phyloP scores from a whole-genome alignment of 805 yeast genomes.

The Lipomyces oligophaga region DNA sequence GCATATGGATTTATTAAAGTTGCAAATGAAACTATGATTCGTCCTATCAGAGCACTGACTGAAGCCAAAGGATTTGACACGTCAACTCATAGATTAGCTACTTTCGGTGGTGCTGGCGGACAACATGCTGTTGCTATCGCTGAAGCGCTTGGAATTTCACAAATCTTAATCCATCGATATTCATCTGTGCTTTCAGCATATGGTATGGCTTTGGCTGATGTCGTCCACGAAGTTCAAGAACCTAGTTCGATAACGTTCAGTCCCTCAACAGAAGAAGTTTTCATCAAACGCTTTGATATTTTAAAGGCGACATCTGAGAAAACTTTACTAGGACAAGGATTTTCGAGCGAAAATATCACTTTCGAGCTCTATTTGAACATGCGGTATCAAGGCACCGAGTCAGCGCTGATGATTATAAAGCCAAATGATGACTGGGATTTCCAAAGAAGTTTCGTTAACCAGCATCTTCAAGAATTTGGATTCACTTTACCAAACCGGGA shows the following conservation, averaged over 20 bases:
- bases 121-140: conserved; percentile 84
- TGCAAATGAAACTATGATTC: conserved; percentile 86
- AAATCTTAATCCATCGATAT: conserved; percentile 71
- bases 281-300: conserved; percentile 46
- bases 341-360: conserved; percentile 43
- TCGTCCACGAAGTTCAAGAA: conserved; percentile 72
- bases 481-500: conserved; percentile 53
- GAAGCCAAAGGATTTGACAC: conserved; percentile 77
- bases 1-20: conserved; percentile 79
- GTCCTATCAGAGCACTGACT: conserved; percentile 79
- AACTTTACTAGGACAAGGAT: conserved; percentile 53
- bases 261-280: conserved; percentile 33
- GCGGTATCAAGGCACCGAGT: conserved; percentile 86
- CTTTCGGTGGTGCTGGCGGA: conserved; percentile 94
- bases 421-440: conserved; percentile 38
- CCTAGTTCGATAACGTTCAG: conserved; percentile 54
- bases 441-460: conserved; percentile 46
- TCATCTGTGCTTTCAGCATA: conserved; percentile 83
- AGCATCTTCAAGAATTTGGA: conserved; percentile 71
- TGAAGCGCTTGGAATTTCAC: conserved; percentile 59
- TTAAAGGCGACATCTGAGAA: conserved; percentile 45
- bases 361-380: conserved; percentile 68
- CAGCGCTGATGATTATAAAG: conserved; percentile 64
- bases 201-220: conserved; percentile 84
- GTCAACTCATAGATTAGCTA: conserved; percentile 64